Evolutionary conservation across 768 basidiomycete genomes (phyloP), one percentile per base, ranked within the genome.

Genomic region (Naganishia randhawae): DNA sequence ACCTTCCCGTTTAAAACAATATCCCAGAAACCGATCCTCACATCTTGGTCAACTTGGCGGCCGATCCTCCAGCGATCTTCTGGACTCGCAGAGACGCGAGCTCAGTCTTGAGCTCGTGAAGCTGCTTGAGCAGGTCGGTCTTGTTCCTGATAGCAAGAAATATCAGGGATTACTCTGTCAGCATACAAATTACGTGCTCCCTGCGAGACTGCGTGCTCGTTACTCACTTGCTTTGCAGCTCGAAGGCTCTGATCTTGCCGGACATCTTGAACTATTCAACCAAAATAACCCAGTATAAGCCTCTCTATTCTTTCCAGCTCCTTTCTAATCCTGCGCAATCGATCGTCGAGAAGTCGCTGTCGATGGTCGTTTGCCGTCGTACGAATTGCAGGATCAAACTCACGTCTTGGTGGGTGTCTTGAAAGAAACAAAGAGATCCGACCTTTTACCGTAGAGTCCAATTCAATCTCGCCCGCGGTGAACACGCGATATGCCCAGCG

Each of bases 11-110:
- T 22, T 52, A 13, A 42, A 48, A 32, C 16, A 31, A 37, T 14
- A 42, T 50, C 42, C 54, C 39, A 31, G 54, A 73, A 71, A 39
- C 37, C 25, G 17, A 35, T 52, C 85, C 89, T 77, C 82, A 99
- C 96, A 99, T 98, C 85, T 90, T 92, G 77, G 91, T 94, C 75
- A 99, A 86, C 84, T 98, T 98, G 67, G 91, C 88, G 68, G 94
- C 89, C 74, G 91, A 90, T 37, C 93, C 92, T 77, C 93, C 93
- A 70, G 92, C 90, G 78, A 95, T 91, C 86, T 97, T 97, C 86
- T 96, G 92, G 72, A 99, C 96, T 77, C 95, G 88, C 82, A 99
- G 86, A 78, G 85, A 84, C 72, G 91, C 85, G 76, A 98, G 90
- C 86, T 99, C 96, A 70, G 84, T 87, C 88, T 93, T 97, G 83